Conservation (phyloP, 2,329 filamentous ascomycete genomes). For the Hypoxylon sp. region DNA sequence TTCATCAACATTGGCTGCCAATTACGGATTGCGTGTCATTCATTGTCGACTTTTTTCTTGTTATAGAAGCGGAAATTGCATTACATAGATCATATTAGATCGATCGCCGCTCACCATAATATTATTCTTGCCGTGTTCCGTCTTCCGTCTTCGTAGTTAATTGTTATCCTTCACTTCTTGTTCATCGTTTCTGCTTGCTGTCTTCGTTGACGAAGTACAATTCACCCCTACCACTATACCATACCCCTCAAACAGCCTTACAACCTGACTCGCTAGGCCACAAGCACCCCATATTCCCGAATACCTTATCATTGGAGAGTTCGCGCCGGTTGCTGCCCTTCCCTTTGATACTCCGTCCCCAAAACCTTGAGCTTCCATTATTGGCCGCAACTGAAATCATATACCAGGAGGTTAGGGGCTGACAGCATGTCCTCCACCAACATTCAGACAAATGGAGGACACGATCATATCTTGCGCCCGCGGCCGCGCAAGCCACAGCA, state of each 20-base stretch:
- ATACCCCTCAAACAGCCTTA: slow-evolving; percentile 3
- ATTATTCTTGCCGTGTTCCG: slow-evolving; percentile 5
- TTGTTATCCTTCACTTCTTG: neutral
- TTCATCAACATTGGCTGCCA: slow-evolving; percentile 19
- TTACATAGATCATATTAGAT: slow-evolving; percentile 6
- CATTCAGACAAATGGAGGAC: slow-evolving; percentile 49
- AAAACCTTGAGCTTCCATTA: slow-evolving; percentile 10
- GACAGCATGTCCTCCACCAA: slow-evolving; percentile 50
- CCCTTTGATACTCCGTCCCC: slow-evolving; percentile 18
- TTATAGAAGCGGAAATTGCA: slow-evolving; percentile 10
- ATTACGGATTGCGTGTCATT: slow-evolving; percentile 28
- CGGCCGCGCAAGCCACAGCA: slow-evolving; percentile 67
- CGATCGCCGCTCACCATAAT: slow-evolving; percentile 6
- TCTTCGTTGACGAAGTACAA: slow-evolving; percentile 41
- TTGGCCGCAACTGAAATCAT: slow-evolving; percentile 13
- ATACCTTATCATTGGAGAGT: slow-evolving; percentile 28
- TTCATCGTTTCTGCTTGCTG: slow-evolving; percentile 11
- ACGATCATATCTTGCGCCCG: slow-evolving; percentile 64
- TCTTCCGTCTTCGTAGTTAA: slow-evolving; percentile 7
- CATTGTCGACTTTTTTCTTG: slow-evolving; percentile 13
- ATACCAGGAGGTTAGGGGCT: neutral
- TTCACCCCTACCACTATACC: slow-evolving; percentile 9
- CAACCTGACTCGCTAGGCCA: slow-evolving; percentile 26
- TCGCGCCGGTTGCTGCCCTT: slow-evolving; percentile 28
- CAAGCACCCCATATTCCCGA: slow-evolving; percentile 12